phyloP scores from a whole-genome alignment of 2,329 filamentous ascomycete genomes.

The Colletotrichum kahawae region DNA sequence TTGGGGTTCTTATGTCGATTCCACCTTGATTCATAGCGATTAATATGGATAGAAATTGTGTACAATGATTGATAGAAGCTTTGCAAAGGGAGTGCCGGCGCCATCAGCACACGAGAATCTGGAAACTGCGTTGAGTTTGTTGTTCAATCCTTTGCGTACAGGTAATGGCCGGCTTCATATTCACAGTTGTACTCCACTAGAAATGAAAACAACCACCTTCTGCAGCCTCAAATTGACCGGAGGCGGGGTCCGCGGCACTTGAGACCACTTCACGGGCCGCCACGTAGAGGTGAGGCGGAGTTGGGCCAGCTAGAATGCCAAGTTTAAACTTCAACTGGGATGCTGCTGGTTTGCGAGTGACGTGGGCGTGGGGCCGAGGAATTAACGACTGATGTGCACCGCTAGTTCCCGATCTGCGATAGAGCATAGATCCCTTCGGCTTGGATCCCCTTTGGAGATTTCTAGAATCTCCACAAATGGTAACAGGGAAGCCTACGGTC shows the following conservation, averaged over 20 bases:
- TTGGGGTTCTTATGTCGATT: too few relatives aligned
- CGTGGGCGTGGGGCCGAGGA: not conserved
- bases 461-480: not conserved
- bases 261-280: not conserved
- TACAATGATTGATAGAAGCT: too few relatives aligned
- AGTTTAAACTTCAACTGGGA: not conserved
- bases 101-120: too few relatives aligned
- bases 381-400: not conserved
- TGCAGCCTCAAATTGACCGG: not conserved
- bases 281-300: conserved; percentile 2
- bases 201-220: not conserved
- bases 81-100: too few relatives aligned
- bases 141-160: too few relatives aligned
- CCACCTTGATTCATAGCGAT: too few relatives aligned
- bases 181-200: too few relatives aligned
- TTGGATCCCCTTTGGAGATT: not conserved
- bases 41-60: too few relatives aligned
- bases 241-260: not conserved
- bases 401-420: not conserved
- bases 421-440: not conserved
- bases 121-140: too few relatives aligned
- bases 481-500: not conserved
- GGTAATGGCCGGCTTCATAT: too few relatives aligned
- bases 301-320: not conserved
- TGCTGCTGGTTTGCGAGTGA: not conserved